A percentile compares a stretch with the other conserved stretches of the same genome.
Conservation (phyloP, 176 grass and related monocot genomes). For the Metroxylon sagu region DNA sequence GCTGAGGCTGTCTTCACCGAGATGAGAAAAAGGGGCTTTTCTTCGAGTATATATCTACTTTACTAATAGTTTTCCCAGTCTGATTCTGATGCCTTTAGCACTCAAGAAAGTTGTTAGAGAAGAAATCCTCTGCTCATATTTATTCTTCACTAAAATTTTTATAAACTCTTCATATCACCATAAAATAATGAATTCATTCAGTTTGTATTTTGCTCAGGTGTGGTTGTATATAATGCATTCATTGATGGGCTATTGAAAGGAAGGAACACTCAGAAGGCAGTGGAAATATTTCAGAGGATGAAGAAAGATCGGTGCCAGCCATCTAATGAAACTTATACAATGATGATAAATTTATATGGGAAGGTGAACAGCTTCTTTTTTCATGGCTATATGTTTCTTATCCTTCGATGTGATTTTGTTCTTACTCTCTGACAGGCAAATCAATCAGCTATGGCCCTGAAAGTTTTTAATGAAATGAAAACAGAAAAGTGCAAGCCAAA, state of each 20-base stretch:
- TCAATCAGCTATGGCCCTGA: constrained; percentile 51
- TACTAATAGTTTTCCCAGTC: background rate
- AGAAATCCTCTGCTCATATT: too few species aligned
- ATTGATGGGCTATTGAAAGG: constrained; percentile 62
- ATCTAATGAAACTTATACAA: constrained; percentile 72
- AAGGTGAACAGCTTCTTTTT: constrained; percentile 35
- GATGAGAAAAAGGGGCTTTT: constrained; percentile 58
- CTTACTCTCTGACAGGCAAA: constrained; percentile 40
- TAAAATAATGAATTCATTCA: constrained; percentile 7
- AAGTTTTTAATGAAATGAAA: constrained; percentile 82
- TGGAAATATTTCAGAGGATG: constrained; percentile 84
- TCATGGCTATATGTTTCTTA: background rate
- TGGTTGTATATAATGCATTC: constrained; percentile 67
- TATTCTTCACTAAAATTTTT: too few species aligned
- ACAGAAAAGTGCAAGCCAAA: constrained; percentile 67
- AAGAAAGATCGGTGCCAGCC: constrained; percentile 61
- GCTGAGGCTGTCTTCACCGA: constrained; percentile 76
- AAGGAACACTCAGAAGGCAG: constrained; percentile 56
- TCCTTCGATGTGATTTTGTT: constrained; percentile 3
- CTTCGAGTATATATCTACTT: constrained; percentile 37
- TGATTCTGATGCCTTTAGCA: too few species aligned
- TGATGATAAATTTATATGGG: constrained; percentile 89
- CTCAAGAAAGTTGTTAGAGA: background rate
- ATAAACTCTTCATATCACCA: background rate
- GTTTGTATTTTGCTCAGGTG: constrained; percentile 36